Percentiles rank a stretch among this genome's conserved stretches.
Conservation (phyloP, 306 rosid species). For the Clitoria ternatea region DNA sequence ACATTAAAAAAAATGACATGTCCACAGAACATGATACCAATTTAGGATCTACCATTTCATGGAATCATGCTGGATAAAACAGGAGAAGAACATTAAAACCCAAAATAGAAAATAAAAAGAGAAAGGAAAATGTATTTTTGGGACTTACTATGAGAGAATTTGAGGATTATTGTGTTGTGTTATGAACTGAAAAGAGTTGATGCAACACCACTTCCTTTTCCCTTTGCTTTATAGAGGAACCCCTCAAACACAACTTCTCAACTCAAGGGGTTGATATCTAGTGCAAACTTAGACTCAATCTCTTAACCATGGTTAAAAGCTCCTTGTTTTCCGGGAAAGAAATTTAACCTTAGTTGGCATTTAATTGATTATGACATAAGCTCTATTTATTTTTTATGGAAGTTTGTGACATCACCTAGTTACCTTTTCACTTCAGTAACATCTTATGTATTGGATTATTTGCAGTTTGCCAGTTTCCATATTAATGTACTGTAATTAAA, state of each 20-base stretch:
- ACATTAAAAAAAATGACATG: not conserved
- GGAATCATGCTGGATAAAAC: conserved; percentile 1
- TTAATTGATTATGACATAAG: too few species aligned
- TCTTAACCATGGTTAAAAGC: conserved; percentile 50
- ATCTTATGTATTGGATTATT: too few species aligned
- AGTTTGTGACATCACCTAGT: not conserved
- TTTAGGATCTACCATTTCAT: conserved; percentile 35
- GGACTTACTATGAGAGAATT: conserved; percentile 41
- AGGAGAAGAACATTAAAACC: conserved; percentile 7
- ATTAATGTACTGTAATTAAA: too few species aligned
- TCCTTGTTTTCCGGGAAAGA: conserved; percentile 19
- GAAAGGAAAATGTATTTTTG: not conserved
- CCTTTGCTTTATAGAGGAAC: conserved; percentile 16
- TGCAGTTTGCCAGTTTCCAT: too few species aligned
- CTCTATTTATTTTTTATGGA: too few species aligned
- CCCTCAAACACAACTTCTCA: conserved; percentile 10
- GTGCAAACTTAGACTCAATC: conserved; percentile 28
- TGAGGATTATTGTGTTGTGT: not conserved
- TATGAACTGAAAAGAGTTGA: not conserved
- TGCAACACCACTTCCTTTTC: not conserved
- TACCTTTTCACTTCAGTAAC: not conserved
- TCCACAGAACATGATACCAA: conserved; percentile 3
- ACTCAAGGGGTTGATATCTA: not conserved
- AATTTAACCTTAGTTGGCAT: conserved; percentile 49
- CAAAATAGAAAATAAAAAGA: not conserved